Base-by-base conservation (phyloP, 2,329 filamentous ascomycete species). In the Aspergillus intermedius region DNA sequence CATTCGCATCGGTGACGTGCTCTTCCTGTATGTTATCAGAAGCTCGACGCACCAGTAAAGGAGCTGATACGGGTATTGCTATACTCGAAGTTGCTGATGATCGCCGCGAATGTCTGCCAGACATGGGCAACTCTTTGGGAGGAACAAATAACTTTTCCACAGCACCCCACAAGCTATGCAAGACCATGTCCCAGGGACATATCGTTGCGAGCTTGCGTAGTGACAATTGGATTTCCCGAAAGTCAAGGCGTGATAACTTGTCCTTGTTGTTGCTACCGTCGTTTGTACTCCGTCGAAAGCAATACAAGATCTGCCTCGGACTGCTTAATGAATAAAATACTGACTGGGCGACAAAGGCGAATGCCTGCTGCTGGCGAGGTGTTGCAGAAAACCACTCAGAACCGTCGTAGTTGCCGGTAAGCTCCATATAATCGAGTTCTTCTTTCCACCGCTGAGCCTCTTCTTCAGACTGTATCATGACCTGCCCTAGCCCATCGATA, bases 341-440 rank as follows among this genome's bases (percentile, higher is more conserved):
- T 47, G 71, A 74, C 51, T 75, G 74, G 6, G 65, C 61, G 45
- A 74, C 51, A 50, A 74, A 75, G 4, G 67, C 60, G 45, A 69
- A 72, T 13, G 59, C 63, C 40, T 65, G 55, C 15, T 66, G 65
- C 49, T 72, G 69, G 4, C 59, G 58, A 35, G 51, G 48, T n/a
- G 67, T 68, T 41, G 69, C 66, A 56, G 63, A 66, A 40, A 53
- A 57, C 67, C 67, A 71, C 23, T 69, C 64, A 5, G 63, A 61
- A 23, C 64, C 61, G 8, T 71, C 68, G 37, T 65, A 64, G 37
- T 58, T 66, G 8, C 69, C 69, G 42, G 59, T 58, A 4, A 51
- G 58, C 42, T 71, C 64, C 46, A 71, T 66, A 40, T 59, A 57
- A n/a, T 60, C 55, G 19, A 73, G 47, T 48, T 73, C 69, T 12